These are phyloP conservation scores for Cyberlindnera xishuangbannaensis DNA, from an alignment of 805 yeast genomes.

Conservation along the genomic window DNA sequence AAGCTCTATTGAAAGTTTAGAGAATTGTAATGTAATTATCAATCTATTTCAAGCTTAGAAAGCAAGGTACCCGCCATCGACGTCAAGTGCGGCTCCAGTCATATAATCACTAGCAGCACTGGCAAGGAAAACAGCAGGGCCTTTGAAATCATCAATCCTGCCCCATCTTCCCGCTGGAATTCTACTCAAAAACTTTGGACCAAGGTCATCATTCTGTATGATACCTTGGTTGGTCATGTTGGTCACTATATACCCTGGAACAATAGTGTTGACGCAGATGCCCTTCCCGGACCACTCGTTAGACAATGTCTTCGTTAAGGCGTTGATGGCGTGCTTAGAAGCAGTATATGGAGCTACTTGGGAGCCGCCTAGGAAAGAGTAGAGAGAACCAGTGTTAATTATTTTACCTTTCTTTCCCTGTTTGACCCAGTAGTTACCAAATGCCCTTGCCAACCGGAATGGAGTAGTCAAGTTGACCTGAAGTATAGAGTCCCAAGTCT, in stretches of 20 bases:
- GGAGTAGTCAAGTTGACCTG: constrained; percentile 73
- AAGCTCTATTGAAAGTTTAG: too few relatives aligned
- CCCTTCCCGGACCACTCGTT: constrained; percentile 42
- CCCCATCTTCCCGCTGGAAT: constrained; percentile 47
- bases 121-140: constrained; percentile 80
- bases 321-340: constrained; percentile 76
- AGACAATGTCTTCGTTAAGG: constrained; percentile 68
- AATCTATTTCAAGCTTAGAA: too few relatives aligned
- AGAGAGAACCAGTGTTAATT: constrained; percentile 78
- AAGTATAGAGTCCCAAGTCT: constrained; percentile 64
- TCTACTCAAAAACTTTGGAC: constrained; percentile 28
- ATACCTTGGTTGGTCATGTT: constrained; percentile 34
- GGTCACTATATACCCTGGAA: constrained; percentile 45
- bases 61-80: constrained; percentile 66
- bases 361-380: constrained; percentile 20
- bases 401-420: constrained; percentile 57
- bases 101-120: constrained; percentile 71
- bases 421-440: constrained; percentile 59
- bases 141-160: constrained; percentile 41
- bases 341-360: constrained; percentile 66
- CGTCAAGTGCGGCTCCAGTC: constrained; percentile 66
- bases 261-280: constrained; percentile 42
- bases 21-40: neutral
- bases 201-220: constrained; percentile 23
- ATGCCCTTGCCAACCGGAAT: constrained; percentile 67